Evolutionary conservation across 23 red algal genomes (phyloP).

Genomic region (Cyanidioschyzon merolae): DNA sequence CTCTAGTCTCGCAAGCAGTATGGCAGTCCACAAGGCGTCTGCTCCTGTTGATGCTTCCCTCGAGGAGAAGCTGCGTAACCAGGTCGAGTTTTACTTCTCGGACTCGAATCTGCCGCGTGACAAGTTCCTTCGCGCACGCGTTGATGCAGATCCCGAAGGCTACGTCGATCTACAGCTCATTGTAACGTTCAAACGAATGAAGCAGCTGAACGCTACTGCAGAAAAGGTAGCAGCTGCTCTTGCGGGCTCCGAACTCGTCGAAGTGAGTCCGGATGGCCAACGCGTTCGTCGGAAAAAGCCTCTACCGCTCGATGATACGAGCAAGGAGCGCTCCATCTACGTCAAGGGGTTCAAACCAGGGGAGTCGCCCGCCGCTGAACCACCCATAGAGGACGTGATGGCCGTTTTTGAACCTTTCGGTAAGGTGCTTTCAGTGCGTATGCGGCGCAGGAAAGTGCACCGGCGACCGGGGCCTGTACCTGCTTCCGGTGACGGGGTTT

Average conservation of each 20-base stretch:
- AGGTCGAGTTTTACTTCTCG: slow-evolving; percentile 96
- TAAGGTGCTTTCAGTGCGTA: slow-evolving; percentile 44
- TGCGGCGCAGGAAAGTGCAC: slow-evolving; percentile 33
- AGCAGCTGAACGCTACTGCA: slow-evolving; percentile 23
- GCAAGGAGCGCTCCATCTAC: slow-evolving; percentile 45
- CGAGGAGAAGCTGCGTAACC: slow-evolving; percentile 29
- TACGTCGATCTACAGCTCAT: slow-evolving; percentile 49
- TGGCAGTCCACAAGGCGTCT: background rate
- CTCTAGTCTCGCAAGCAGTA: no score
- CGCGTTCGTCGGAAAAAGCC: slow-evolving; percentile 41
- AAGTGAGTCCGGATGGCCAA: slow-evolving; percentile 23
- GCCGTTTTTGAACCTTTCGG: slow-evolving; percentile 61
- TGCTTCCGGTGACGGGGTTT: no score
- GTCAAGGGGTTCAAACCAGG: slow-evolving; percentile 49
- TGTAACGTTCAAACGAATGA: slow-evolving; percentile 58
- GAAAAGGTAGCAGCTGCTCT: slow-evolving; percentile 32
- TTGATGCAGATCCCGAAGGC: slow-evolving; percentile 52
- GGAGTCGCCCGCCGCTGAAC: background rate
- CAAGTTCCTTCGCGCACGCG: slow-evolving; percentile 72
- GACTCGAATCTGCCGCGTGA: slow-evolving; percentile 90
- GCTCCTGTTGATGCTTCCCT: background rate
- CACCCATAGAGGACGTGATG: slow-evolving; percentile 43
- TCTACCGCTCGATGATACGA: slow-evolving; percentile 34
- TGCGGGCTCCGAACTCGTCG: slow-evolving; percentile 35
- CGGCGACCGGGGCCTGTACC: background rate